Percentiles rank a stretch among this genome's conserved stretches.
Conservation (phyloP, 306 rosid genomes). For the Quercus wislizeni region DNA sequence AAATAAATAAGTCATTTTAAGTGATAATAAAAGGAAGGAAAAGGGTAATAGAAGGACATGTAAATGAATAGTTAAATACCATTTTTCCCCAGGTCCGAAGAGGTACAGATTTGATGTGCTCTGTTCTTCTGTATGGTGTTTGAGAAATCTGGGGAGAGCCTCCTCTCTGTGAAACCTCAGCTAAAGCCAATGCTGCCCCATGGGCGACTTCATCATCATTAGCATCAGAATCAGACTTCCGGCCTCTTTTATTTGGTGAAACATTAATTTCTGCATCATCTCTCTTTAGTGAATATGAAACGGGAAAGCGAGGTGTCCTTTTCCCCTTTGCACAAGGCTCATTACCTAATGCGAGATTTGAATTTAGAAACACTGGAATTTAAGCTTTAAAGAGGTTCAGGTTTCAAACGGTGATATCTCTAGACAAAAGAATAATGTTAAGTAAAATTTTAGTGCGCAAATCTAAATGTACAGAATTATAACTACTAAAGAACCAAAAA, state of each 20-base stretch:
- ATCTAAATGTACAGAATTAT: not conserved
- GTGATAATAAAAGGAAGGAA: conserved; percentile 16
- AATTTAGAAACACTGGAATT: conserved; percentile 20
- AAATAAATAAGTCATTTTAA: conserved; percentile 8
- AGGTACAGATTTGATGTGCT: conserved; percentile 41
- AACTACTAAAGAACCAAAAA: not conserved
- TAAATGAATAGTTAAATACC: conserved; percentile 25
- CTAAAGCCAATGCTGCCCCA: conserved; percentile 52
- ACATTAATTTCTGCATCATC: conserved; percentile 38
- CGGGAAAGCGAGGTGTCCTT: conserved; percentile 77
- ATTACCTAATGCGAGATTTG: conserved; percentile 41
- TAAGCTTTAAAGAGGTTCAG: not conserved
- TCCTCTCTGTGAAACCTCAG: conserved; percentile 69
- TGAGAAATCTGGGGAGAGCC: conserved; percentile 62
- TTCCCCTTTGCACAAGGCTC: conserved; percentile 79
- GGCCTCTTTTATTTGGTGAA: conserved; percentile 43
- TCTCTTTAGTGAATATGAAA: conserved; percentile 44
- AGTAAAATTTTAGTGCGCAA: not conserved
- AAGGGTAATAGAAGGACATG: conserved; percentile 1
- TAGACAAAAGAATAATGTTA: not conserved
- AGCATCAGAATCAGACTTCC: conserved; percentile 43
- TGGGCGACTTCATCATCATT: conserved; percentile 58
- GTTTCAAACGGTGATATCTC: conserved; percentile 8
- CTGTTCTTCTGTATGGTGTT: conserved; percentile 36
- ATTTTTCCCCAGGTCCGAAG: conserved; percentile 48